Base-by-base conservation (phyloP, 768 basidiomycete genomes). In the Asterophora parasitica region DNA sequence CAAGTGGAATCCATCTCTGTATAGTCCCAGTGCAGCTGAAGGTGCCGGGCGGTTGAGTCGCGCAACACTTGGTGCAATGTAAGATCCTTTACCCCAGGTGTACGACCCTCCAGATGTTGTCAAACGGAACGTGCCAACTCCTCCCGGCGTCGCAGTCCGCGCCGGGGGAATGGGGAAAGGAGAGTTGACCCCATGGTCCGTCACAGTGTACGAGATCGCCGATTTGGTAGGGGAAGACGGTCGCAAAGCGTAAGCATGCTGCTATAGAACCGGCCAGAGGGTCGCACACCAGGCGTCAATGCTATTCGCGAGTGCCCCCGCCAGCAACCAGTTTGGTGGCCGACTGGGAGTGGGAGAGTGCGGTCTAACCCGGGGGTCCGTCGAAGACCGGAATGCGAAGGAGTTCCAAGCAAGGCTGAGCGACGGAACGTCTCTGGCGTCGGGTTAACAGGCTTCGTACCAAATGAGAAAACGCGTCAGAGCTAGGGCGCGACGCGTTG, bases 311-410 rank as follows among this genome's bases (percentile, higher is more conserved):
- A 63, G 55, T 84, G 83, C n/a, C 71, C 62, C 17, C 61, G 23
- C 83, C 79, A 0, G 88, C 86, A 32, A 86, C 85, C 41, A 91
- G 75, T 46, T 86, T 81, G 11, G 74, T 83, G 0, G 85, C 74
- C 84, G 78, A 30, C 82, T 71, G 1, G 79, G 78, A 74, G 78
- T 40, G 72, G 74, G 34, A 70, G 62, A 20, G 65, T 73, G 7
- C 68, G 66, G 42, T 73, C 76, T 10, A 70, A 61, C 8, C 63
- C 67, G n/a, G 2, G 82, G 71, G 40, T 88, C 85, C 0, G 85
- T 84, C 1, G 74, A 71, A 13, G 81, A 69, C 28, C 85, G 7
- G 69, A 69, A 58, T 86, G 83, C 13, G 67, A 66, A 1, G 75
- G 68, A 15, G 51, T 37, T 35, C 66, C 62, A 28, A 74, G 58